These are phyloP conservation scores for Exophiala spinifera DNA, from an alignment of 2,329 filamentous ascomycete genomes.

Conservation along the genomic window DNA sequence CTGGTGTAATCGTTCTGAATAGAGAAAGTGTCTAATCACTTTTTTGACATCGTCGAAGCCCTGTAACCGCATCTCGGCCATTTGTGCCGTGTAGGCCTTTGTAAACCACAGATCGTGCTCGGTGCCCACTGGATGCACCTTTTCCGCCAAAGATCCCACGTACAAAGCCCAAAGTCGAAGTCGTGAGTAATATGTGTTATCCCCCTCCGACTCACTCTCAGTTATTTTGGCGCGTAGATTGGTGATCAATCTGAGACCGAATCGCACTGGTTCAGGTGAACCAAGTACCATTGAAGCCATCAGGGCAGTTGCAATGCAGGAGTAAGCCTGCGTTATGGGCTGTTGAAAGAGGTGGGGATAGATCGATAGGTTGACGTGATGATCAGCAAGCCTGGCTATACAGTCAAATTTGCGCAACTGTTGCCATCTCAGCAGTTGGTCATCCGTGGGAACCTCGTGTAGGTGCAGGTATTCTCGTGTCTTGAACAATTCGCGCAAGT, in stretches of 20 bases:
- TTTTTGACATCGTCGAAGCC: conserved; percentile 23
- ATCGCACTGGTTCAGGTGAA: conserved; percentile 26
- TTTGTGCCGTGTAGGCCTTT: conserved; percentile 5
- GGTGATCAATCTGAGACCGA: conserved; percentile 23
- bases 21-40: conserved; percentile 23
- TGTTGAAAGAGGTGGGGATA: conserved; percentile 25
- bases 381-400: conserved; percentile 26
- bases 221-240: conserved; percentile 18
- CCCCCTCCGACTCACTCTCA: conserved; percentile 14
- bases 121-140: conserved; percentile 16
- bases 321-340: conserved; percentile 21
- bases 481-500: conserved; percentile 27
- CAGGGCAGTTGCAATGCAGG: conserved; percentile 20
- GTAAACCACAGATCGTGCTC: conserved; percentile 20
- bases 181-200: conserved; percentile 6
- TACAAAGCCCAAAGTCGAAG: conserved; percentile 26
- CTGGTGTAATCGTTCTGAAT: conserved; percentile 20
- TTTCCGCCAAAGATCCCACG: conserved; percentile 24
- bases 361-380: conserved; percentile 24
- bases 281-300: conserved; percentile 25
- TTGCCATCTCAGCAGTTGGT: conserved; percentile 26
- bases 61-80: conserved; percentile 8
- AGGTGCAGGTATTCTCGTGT: conserved; percentile 19
- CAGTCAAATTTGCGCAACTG: conserved; percentile 27
- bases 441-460: conserved; percentile 22